These are phyloP conservation scores for Circinella minor DNA, from an alignment of 371 early-diverging fungal species.

Conservation along the genomic window DNA sequence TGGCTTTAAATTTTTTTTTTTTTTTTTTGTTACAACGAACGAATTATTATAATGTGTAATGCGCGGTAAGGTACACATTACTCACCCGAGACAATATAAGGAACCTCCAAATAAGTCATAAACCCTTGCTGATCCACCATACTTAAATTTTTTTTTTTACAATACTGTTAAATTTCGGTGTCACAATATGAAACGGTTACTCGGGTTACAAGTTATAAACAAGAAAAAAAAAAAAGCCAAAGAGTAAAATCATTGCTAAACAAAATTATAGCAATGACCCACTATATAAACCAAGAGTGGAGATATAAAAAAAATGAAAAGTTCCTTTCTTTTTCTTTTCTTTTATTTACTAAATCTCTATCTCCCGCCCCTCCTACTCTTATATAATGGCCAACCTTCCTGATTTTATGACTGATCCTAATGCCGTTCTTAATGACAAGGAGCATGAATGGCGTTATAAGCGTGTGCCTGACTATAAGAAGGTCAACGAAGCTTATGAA, in stretches of 20 bases:
- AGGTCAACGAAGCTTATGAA: conserved; percentile 51
- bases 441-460: conserved; percentile 56
- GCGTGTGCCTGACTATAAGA: conserved; percentile 53
- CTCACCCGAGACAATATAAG: too few species aligned
- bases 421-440: conserved; percentile 56
- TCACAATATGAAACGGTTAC: background rate
- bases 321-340: background rate
- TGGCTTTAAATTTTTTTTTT: background rate
- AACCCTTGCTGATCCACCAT: background rate
- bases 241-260: too few species aligned
- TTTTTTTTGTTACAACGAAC: background rate
- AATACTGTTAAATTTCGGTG: background rate
- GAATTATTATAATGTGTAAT: too few species aligned
- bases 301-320: too few species aligned
- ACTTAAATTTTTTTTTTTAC: too few species aligned
- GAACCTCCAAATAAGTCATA: background rate
- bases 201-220: too few species aligned
- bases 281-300: background rate
- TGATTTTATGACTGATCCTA: conserved; percentile 58
- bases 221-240: too few species aligned
- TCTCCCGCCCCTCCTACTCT: background rate
- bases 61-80: too few species aligned
- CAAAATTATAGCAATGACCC: background rate
- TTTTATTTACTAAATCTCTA: background rate
- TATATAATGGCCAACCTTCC: conserved; percentile 37